Conservation (phyloP, 495 filamentous ascomycete genomes). For the Podospora pseudoanserina region DNA sequence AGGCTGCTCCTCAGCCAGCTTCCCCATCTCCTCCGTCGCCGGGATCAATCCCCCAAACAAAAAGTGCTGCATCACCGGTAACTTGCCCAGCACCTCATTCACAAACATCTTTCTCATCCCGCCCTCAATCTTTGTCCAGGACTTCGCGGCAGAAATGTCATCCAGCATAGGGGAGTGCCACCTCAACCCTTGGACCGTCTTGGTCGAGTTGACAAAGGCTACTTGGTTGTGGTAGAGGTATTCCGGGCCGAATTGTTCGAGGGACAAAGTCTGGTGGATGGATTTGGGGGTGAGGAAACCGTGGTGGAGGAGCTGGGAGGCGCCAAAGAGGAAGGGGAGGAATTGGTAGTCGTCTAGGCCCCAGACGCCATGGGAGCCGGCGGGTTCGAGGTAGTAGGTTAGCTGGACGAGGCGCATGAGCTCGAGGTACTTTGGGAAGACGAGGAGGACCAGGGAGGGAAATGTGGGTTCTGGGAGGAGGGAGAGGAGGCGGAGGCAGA, state of each 20-base stretch:
- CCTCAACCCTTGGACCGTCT: slow-evolving; percentile 89
- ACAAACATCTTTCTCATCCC: slow-evolving; percentile 98
- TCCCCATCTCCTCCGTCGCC: slow-evolving; percentile 76
- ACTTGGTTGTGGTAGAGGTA: slow-evolving; percentile 92
- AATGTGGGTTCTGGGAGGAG: slow-evolving; percentile 64
- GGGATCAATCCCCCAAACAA: slow-evolving; percentile 82
- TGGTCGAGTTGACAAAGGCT: slow-evolving; percentile 88
- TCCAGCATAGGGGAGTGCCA: slow-evolving; percentile 99
- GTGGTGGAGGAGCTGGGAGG: slow-evolving; percentile 83
- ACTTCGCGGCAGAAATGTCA: slow-evolving; percentile 89
- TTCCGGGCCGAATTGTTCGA: slow-evolving; percentile 80
- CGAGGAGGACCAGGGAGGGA: slow-evolving; percentile 63
- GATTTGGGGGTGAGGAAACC: slow-evolving; percentile 79
- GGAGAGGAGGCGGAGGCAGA: slow-evolving; percentile 80
- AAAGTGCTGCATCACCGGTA: slow-evolving; percentile 99
- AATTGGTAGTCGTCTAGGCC: slow-evolving; percentile 98
- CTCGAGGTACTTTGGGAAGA: slow-evolving; percentile 77
- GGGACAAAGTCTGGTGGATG: slow-evolving; percentile 78
- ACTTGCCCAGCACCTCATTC: slow-evolving; percentile 84
- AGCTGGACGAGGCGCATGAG: slow-evolving; percentile 80
- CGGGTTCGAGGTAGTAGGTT: slow-evolving; percentile 92
- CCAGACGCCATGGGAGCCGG: slow-evolving; percentile 94
- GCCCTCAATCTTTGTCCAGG: slow-evolving; percentile 86
- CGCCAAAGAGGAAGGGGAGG: slow-evolving; percentile 90
- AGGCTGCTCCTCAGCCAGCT: slow-evolving; percentile 45